A percentile compares a stretch with the other conserved stretches of the same genome.
phyloP scores from a whole-genome alignment of 2,329 filamentous ascomycete genomes.

The Trichoderma atrobrunneum region DNA sequence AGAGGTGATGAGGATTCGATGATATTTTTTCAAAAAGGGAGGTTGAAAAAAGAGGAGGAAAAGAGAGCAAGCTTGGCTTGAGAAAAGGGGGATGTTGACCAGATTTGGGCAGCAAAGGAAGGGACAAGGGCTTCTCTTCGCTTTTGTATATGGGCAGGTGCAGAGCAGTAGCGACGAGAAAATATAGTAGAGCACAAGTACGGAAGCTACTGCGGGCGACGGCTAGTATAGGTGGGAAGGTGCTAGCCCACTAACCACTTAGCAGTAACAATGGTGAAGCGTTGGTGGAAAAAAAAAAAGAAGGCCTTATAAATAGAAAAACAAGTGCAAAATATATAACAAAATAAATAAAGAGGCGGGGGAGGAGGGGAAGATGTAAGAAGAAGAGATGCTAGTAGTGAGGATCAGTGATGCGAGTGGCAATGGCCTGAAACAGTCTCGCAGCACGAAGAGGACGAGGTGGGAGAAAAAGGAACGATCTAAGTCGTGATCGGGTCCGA shows the following conservation, averaged over 20 bases:
- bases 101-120: background rate
- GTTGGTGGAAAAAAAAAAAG: too few relatives aligned
- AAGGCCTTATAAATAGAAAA: background rate
- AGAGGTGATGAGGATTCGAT: background rate
- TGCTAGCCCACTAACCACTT: background rate
- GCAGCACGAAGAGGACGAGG: background rate
- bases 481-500: background rate
- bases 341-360: background rate
- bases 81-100: background rate
- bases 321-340: too few relatives aligned
- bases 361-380: background rate
- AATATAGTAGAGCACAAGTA: background rate
- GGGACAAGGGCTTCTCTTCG: background rate
- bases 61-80: background rate
- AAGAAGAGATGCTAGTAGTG: background rate
- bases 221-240: background rate
- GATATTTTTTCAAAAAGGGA: background rate
- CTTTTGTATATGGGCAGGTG: constrained; percentile 3
- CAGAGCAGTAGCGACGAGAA: background rate
- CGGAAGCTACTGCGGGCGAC: background rate
- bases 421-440: constrained; percentile 13
- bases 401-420: background rate
- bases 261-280: background rate
- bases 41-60: background rate
- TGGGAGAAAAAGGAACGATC: background rate